Conservation (phyloP, 2,329 filamentous ascomycete genomes). For the Escovopsis sp. region DNA sequence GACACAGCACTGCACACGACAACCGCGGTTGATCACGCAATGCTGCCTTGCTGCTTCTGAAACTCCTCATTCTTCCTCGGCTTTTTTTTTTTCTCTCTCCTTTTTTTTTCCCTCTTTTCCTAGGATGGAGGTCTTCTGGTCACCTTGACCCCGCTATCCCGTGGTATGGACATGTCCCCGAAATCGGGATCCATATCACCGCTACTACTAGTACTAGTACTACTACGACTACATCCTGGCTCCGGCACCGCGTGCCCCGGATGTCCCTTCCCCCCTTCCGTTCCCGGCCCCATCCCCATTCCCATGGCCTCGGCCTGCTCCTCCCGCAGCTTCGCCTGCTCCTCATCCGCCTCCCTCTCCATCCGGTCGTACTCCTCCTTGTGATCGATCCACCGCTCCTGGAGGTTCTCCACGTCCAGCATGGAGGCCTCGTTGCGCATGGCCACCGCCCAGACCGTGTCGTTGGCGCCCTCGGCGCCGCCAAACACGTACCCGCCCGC, state of each 20-base stretch:
- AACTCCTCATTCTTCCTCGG: no score
- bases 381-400: constrained; percentile 88
- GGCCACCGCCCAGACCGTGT: constrained; percentile 92
- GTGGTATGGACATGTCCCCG: constrained; percentile 34
- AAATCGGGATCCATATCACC: constrained; percentile 31
- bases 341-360: constrained; percentile 61
- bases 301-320: constrained; percentile 14
- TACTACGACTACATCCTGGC: no score
- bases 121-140: constrained; percentile 34
- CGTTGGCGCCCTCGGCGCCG: constrained; percentile 77
- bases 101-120: no score
- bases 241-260: constrained; percentile 16
- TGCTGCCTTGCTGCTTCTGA: constrained; percentile 20
- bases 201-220: no score
- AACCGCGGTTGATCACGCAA: constrained; percentile 28
- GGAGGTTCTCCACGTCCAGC: constrained; percentile 77
- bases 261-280: no score
- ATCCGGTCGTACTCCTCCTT: constrained; percentile 76
- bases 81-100: no score
- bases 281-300: no score
- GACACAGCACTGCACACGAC: constrained; percentile 6
- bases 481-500: constrained; percentile 91
- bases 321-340: constrained; percentile 43
- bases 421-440: constrained; percentile 62
- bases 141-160: constrained; percentile 55